Percentiles rank a stretch among this genome's conserved stretches.
Conservation (phyloP, 2,329 filamentous ascomycete species). For the Colletotrichum filicis region DNA sequence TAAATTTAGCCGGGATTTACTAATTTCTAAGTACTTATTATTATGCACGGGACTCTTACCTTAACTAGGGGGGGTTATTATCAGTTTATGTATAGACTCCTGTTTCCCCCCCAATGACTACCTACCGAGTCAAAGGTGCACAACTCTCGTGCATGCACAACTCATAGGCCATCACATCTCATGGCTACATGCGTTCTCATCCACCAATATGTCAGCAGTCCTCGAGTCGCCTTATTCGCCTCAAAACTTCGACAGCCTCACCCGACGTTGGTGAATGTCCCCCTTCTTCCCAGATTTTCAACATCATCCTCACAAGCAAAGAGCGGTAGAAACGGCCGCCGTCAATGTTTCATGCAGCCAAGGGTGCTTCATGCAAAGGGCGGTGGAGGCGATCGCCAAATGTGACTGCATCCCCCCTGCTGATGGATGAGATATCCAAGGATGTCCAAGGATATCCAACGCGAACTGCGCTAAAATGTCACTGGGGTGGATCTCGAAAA, state of each 20-base stretch:
- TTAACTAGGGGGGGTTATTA: no score
- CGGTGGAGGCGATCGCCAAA: constrained; percentile 34
- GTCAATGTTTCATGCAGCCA: constrained; percentile 33
- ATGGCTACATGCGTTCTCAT: neutral
- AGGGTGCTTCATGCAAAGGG: constrained; percentile 12
- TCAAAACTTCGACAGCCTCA: neutral
- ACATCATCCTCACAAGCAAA: neutral
- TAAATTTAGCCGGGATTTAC: no score
- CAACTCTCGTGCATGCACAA: neutral
- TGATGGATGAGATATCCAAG: neutral
- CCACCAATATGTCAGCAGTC: neutral
- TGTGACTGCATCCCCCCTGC: constrained; percentile 7
- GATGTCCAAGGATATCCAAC: constrained; percentile 3
- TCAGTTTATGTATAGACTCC: no score
- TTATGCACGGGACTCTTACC: no score
- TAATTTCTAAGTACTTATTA: no score
- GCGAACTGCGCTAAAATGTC: constrained; percentile 32
- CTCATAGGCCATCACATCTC: neutral
- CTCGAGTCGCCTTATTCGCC: neutral
- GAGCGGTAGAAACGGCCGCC: constrained; percentile 17
- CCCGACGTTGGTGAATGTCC: neutral
- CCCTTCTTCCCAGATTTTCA: neutral
- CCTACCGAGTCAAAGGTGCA: neutral
- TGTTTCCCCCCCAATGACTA: neutral
- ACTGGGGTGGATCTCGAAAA: constrained; percentile 13